A percentile compares a stretch with the other conserved stretches of the same genome.
Evolutionary conservation across 768 basidiomycete species (phyloP).

Genomic region (Amanita phalloides): DNA sequence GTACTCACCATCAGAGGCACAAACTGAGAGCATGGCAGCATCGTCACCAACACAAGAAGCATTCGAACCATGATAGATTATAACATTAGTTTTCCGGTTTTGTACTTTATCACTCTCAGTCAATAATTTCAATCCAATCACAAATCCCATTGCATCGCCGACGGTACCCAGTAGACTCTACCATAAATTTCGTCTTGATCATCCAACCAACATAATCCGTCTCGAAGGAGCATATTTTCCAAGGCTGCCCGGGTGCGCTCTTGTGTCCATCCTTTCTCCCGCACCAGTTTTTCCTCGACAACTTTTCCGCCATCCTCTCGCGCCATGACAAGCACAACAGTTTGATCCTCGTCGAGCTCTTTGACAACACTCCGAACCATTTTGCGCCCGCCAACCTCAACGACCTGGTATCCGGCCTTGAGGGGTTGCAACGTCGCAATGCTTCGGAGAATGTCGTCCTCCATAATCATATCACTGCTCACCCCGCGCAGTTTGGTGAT

Average conservation of each 20-base stretch:
- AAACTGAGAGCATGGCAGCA: not conserved
- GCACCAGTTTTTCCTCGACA: constrained; percentile 49
- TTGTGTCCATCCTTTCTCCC: constrained; percentile 61
- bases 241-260: constrained; percentile 70
- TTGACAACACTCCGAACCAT: constrained; percentile 87
- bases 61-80: not conserved
- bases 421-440: constrained; percentile 84
- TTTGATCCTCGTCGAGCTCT: constrained; percentile 85
- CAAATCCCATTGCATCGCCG: not conserved
- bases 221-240: constrained; percentile 83
- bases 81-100: not conserved
- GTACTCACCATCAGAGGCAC: not conserved
- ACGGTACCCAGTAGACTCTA: constrained; percentile 36
- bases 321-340: constrained; percentile 68
- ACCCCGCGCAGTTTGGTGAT: constrained; percentile 70
- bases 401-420: constrained; percentile 83
- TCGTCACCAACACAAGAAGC: not conserved
- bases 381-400: constrained; percentile 62
- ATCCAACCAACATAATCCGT: constrained; percentile 94
- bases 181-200: constrained; percentile 65
- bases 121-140: not conserved
- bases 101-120: not conserved
- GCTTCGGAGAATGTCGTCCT: constrained; percentile 75
- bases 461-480: constrained; percentile 58
- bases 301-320: constrained; percentile 60